phyloP scores from a whole-genome alignment of 306 rosid genomes.

The Psophocarpus tetragonolobus region DNA sequence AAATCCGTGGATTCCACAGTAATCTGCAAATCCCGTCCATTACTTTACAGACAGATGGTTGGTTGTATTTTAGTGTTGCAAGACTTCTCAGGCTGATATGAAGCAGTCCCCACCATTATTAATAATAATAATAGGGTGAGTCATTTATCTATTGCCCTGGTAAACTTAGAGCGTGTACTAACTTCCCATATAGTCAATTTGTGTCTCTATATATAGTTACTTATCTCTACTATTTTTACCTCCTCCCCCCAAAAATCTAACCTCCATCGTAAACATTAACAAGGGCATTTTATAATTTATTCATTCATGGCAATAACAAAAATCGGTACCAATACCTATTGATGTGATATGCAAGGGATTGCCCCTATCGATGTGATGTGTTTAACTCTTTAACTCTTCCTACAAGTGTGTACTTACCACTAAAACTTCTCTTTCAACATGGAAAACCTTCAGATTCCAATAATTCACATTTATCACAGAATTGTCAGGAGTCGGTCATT shows the following conservation, averaged over 20 bases:
- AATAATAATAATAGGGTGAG: background rate
- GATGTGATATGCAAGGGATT: conserved; percentile 22
- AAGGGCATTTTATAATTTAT: background rate
- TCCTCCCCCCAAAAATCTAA: background rate
- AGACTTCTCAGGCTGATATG: conserved; percentile 15
- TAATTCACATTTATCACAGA: conserved; percentile 33
- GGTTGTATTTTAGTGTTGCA: conserved; percentile 19
- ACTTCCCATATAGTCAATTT: conserved; percentile 36
- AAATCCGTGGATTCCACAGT: conserved; percentile 19
- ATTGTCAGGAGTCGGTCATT: conserved; percentile 39
- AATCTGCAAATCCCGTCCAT: conserved; percentile 37
- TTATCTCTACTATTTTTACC: background rate
- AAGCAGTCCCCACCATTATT: conserved; percentile 39
- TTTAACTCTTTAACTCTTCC: conserved; percentile 21
- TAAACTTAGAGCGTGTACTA: conserved; percentile 35
- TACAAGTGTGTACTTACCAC: conserved; percentile 20
- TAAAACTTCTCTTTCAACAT: conserved; percentile 33
- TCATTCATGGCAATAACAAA: conserved; percentile 12
- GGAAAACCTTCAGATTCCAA: conserved; percentile 34
- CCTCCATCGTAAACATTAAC: background rate
- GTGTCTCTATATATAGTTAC: background rate
- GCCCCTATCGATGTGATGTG: conserved; percentile 19
- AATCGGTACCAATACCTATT: conserved; percentile 6
- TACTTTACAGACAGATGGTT: conserved; percentile 37
- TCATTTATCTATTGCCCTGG: conserved; percentile 24